phyloP scores from a whole-genome alignment of 1,139 yeast species.

The Geotrichum australiense region DNA sequence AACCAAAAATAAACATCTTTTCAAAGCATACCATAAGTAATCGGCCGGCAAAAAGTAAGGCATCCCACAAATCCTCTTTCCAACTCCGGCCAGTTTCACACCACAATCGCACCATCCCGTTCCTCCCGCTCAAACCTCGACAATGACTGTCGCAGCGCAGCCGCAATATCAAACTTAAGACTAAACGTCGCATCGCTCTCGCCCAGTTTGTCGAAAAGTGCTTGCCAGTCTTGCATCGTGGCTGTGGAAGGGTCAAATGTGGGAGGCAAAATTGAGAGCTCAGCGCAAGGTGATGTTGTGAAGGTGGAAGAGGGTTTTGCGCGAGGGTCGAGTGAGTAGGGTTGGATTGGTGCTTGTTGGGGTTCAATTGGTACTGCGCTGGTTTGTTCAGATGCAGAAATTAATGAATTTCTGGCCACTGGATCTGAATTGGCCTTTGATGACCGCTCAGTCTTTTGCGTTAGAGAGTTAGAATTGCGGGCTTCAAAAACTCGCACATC shows the following conservation, averaged over 20 bases:
- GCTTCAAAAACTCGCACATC: too few species aligned
- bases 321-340: background rate
- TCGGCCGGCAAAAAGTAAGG: too few species aligned
- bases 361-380: background rate
- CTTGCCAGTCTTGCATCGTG: conserved; percentile 15
- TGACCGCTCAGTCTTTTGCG: too few species aligned
- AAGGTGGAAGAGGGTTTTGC: background rate
- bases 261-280: background rate
- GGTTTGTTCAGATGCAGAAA: background rate
- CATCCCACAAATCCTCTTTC: too few species aligned
- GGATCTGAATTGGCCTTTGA: too few species aligned
- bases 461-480: too few species aligned
- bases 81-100: too few species aligned
- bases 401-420: background rate
- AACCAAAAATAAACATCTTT: too few species aligned
- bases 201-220: conserved; percentile 14
- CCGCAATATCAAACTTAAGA: conserved; percentile 17
- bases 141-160: conserved; percentile 12
- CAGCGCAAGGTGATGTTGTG: background rate
- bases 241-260: background rate
- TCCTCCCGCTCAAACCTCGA: conserved; percentile 9
- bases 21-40: too few species aligned
- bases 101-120: too few species aligned
- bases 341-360: background rate
- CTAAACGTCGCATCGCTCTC: conserved; percentile 17